phyloP scores from a whole-genome alignment of 768 basidiomycete species.

The Inosperma sp. region DNA sequence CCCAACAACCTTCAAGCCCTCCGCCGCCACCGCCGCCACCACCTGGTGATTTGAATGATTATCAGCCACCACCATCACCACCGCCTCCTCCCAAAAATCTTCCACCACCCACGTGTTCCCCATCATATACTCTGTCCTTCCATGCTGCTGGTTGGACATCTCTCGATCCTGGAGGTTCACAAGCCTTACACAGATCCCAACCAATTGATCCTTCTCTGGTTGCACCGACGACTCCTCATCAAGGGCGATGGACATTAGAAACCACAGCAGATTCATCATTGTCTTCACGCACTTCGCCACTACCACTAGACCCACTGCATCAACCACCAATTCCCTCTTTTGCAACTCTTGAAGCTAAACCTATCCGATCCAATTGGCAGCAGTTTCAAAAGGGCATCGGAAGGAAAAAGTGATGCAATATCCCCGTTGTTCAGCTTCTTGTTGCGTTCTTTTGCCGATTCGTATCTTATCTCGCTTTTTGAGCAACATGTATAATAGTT shows the following conservation, averaged over 20 bases:
- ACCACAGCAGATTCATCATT: slow-evolving; percentile 16
- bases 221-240: slow-evolving; percentile 13
- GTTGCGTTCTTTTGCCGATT: no score
- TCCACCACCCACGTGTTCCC: not conserved
- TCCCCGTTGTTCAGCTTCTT: no score
- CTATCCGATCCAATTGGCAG: slow-evolving; percentile 51
- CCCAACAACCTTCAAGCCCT: slow-evolving; percentile 15
- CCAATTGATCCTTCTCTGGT: not conserved
- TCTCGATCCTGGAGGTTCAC: slow-evolving; percentile 47
- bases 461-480: no score
- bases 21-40: slow-evolving; percentile 10
- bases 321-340: slow-evolving; percentile 10
- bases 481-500: no score
- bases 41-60: slow-evolving; percentile 6
- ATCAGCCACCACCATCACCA: slow-evolving; percentile 12
- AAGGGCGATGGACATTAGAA: not conserved
- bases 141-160: slow-evolving; percentile 65
- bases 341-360: slow-evolving; percentile 26
- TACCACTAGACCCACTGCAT: slow-evolving; percentile 22
- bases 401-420: slow-evolving; percentile 25
- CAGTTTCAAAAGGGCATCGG: slow-evolving; percentile 46
- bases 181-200: slow-evolving; percentile 11
- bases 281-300: slow-evolving; percentile 15
- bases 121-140: slow-evolving; percentile 41
- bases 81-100: slow-evolving; percentile 17